Percentiles rank a stretch among this genome's conserved stretches.
These are phyloP conservation scores for Tuctoria greenei DNA, from an alignment of 176 grass and related monocot genomes.

Conservation along the genomic window DNA sequence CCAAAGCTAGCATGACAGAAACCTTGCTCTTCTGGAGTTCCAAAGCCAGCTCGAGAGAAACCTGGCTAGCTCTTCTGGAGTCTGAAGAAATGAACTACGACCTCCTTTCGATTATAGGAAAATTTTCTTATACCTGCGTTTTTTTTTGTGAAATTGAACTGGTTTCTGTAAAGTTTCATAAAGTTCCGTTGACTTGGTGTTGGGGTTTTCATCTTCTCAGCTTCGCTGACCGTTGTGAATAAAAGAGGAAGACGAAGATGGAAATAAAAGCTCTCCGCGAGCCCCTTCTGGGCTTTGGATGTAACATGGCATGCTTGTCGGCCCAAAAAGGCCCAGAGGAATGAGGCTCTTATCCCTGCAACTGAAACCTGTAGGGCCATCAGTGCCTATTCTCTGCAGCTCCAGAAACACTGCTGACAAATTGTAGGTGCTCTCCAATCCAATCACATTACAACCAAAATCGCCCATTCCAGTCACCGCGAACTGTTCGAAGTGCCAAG, in stretches of 20 bases:
- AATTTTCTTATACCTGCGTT: too few species aligned
- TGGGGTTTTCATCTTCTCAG: background rate
- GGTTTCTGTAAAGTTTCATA: too few species aligned
- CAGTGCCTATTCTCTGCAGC: constrained; percentile 14
- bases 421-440: constrained; percentile 15
- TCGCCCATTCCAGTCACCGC: constrained; percentile 20
- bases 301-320: background rate
- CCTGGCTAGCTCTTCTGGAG: background rate
- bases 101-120: too few species aligned
- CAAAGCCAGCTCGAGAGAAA: background rate
- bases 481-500: background rate
- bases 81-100: background rate
- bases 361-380: background rate
- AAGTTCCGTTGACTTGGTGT: background rate
- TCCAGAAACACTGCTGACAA: constrained; percentile 25
- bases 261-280: background rate
- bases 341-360: background rate
- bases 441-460: constrained; percentile 47
- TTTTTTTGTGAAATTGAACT: too few species aligned
- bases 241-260: background rate
- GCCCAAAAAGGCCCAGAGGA: background rate
- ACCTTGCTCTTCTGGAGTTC: background rate
- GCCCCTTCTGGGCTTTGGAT: background rate
- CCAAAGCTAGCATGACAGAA: background rate
- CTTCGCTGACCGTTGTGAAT: background rate